Conservation (phyloP, 139 green algal genomes). For the Haematococcus sp. region DNA sequence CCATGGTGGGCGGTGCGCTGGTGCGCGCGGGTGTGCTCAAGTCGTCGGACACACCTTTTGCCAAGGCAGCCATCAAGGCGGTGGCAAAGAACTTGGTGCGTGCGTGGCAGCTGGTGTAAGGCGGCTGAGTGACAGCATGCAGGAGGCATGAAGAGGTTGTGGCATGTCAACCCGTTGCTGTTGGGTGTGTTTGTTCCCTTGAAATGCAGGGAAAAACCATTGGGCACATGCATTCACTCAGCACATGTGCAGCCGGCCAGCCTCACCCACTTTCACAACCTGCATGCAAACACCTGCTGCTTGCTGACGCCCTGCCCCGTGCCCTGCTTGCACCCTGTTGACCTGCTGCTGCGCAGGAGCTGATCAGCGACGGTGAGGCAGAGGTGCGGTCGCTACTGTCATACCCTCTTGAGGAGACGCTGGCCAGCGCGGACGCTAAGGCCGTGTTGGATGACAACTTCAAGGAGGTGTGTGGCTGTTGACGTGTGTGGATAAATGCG, state of each 20-base stretch:
- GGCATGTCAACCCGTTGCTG: too few relatives aligned
- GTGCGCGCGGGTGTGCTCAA: constrained; percentile 47
- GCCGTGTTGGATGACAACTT: constrained; percentile 76
- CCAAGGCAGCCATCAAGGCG: constrained; percentile 39
- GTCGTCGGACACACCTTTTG: constrained; percentile 57
- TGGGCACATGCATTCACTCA: too few relatives aligned
- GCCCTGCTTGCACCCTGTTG: background rate
- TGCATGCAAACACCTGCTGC: too few relatives aligned
- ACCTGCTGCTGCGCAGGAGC: constrained; percentile 26
- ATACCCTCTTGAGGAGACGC: constrained; percentile 87
- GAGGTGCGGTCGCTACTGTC: constrained; percentile 69
- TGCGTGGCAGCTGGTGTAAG: background rate
- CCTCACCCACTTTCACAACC: background rate
- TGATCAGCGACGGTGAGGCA: constrained; percentile 61
- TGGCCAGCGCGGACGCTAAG: constrained; percentile 55
- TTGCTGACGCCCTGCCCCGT: too few relatives aligned
- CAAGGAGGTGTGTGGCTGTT: constrained; percentile 44
- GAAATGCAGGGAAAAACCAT: too few relatives aligned
- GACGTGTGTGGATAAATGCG: too few relatives aligned
- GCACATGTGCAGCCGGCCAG: background rate
- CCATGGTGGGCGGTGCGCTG: constrained; percentile 55
- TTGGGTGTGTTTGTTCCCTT: too few relatives aligned
- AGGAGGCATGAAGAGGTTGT: too few relatives aligned
- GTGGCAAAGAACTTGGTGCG: constrained; percentile 51
- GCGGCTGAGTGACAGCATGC: background rate